Evolutionary conservation across 2,329 filamentous ascomycete species (phyloP), one percentile per base, ranked within the genome.

Genomic region (Aspergillus latus): DNA sequence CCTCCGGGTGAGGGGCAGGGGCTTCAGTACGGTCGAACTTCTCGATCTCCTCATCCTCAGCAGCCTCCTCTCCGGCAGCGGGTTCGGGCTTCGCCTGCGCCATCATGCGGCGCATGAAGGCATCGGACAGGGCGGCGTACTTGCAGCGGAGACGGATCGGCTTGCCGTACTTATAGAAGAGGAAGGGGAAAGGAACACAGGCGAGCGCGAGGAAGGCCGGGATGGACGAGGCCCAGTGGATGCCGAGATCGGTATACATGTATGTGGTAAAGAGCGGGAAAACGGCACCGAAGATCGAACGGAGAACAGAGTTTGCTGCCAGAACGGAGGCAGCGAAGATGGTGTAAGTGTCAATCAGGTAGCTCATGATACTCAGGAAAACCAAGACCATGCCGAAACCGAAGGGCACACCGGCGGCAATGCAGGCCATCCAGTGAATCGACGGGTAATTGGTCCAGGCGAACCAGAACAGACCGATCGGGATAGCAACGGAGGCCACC

Each of bases 401-500:
- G 48, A 78, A 75, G 2, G 73, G 69, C 5, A 67, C 74, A 28
- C 66, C 68, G 3, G 68, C 72, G 8, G 71, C 67, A 45, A 76
- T 67, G 54, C 66, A 66, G 11, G 65, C 72, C 52, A 75, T 71
- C 72, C 72, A 76, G 59, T 75, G 73, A 34, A 75, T 62, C 2
- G 66, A 66, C 56, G 69, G 74, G 54, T 74, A 79, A 49, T 82
- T 80, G 1, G 83, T 83, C 83, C 83, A 85, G 0, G 82, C 82
- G 56, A 85, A 82, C 81, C 81, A 84, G 68, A 85, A 84, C 4
- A 85, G 72, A 13, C 81, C 80, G 42, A 83, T 68, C 0, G 84
- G 84, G 39, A 87, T 74, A n/a, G 73, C 69, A 21, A 82, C 72
- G 52, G 75, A 77, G 32, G 78, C 79, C 3, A 80, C 58, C 57